Percentiles rank a stretch among this genome's conserved stretches.
phyloP scores from a whole-genome alignment of 2,329 filamentous ascomycete species.

The Knoxdaviesia proteae region DNA sequence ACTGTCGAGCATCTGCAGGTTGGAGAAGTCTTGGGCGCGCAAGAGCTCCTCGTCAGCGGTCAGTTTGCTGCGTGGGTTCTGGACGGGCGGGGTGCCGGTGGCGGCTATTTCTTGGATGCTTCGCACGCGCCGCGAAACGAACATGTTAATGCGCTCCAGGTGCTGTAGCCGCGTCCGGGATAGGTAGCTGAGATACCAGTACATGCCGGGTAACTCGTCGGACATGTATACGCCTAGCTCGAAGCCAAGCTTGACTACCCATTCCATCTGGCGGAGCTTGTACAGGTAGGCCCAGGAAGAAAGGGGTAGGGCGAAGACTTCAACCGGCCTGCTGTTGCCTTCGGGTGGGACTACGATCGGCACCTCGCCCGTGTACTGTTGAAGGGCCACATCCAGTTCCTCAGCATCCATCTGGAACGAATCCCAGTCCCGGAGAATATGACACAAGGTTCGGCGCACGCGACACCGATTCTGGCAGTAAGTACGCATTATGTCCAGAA shows the following conservation, averaged over 20 bases:
- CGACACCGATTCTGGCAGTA: slow-evolving; percentile 82
- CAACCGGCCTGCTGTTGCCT: no score
- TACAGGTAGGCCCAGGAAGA: slow-evolving; percentile 81
- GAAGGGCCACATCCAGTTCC: slow-evolving; percentile 33
- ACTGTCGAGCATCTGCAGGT: slow-evolving; percentile 41
- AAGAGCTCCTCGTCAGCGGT: slow-evolving; percentile 4
- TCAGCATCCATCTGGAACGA: slow-evolving; percentile 64
- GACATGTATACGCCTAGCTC: slow-evolving; percentile 78
- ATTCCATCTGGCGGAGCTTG: slow-evolving; percentile 75
- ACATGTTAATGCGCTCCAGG: slow-evolving; percentile 50
- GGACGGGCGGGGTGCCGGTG: slow-evolving; percentile 7
- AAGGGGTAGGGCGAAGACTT: slow-evolving; percentile 35
- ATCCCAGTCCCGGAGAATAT: slow-evolving; percentile 69
- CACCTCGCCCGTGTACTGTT: no score
- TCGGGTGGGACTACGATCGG: no score
- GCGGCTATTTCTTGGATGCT: no score
- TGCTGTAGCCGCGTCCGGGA: slow-evolving; percentile 47
- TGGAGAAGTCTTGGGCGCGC: slow-evolving; percentile 23
- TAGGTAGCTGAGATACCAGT: slow-evolving; percentile 69
- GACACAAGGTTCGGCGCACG: slow-evolving; percentile 71
- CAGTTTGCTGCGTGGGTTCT: slow-evolving; percentile 1
- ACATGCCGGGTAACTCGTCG: slow-evolving; percentile 74
- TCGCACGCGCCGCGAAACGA: slow-evolving; percentile 23
- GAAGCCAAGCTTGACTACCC: slow-evolving; percentile 78
- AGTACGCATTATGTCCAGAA: slow-evolving; percentile 64